Percentiles rank a stretch among this genome's conserved stretches.
phyloP scores from a whole-genome alignment of 2,329 filamentous ascomycete species.

The Plenodomus lindquistii region DNA sequence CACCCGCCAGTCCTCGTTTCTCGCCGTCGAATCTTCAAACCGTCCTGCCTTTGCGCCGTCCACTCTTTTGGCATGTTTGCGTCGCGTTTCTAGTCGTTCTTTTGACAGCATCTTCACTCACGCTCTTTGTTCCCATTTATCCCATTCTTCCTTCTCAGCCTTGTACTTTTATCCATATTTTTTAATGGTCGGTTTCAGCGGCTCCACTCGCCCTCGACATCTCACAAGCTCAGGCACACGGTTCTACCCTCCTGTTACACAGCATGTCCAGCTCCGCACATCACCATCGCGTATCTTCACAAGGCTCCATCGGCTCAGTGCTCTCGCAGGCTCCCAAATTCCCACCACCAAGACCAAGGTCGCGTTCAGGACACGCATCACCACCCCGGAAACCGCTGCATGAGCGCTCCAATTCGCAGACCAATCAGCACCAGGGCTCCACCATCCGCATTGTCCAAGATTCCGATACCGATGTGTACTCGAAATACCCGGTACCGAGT shows the following conservation, averaged over 20 bases:
- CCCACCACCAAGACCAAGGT: conserved; percentile 27
- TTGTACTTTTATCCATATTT: conserved; percentile 14
- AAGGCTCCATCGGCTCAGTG: conserved; percentile 27
- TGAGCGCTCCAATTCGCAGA: conserved; percentile 43
- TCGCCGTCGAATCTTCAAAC: conserved; percentile 32
- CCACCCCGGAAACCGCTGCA: conserved; percentile 43
- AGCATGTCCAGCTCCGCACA: conserved; percentile 35
- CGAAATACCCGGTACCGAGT: conserved; percentile 46
- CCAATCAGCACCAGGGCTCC: conserved; percentile 43
- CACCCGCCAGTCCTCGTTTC: conserved; percentile 31
- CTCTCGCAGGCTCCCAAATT: conserved; percentile 37
- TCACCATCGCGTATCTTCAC: conserved; percentile 31
- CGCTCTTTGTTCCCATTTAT: conserved; percentile 23
- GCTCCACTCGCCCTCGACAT: conserved; percentile 24
- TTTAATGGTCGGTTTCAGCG: conserved; percentile 39
- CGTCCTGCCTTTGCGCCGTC: conserved; percentile 39
- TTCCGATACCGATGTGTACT: conserved; percentile 40
- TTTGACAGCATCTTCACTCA: conserved; percentile 29
- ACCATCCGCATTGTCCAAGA: conserved; percentile 49
- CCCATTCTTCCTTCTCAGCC: conserved; percentile 11
- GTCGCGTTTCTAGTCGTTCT: conserved; percentile 38
- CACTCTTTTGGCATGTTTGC: conserved; percentile 43
- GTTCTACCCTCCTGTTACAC: conserved; percentile 21
- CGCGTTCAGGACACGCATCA: conserved; percentile 32
- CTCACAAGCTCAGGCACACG: conserved; percentile 25